Percentiles rank a stretch among this genome's conserved stretches.
Conservation (phyloP, 805 yeast species). For the Ogataea sp. region DNA sequence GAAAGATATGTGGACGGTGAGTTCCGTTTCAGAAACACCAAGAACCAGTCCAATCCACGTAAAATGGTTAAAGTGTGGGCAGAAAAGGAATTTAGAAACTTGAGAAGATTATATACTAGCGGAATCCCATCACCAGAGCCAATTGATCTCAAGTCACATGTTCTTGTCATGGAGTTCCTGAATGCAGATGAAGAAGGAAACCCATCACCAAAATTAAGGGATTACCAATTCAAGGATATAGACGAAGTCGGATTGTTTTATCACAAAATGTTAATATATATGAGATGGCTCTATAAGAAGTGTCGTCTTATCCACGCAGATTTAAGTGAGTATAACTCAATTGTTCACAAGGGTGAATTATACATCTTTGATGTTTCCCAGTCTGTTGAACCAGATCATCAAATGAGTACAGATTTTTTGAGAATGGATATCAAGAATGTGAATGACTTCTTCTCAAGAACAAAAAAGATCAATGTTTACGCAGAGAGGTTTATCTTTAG, state of each 20-base stretch:
- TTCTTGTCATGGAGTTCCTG: slow-evolving; percentile 88
- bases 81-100: slow-evolving; percentile 90
- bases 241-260: slow-evolving; percentile 64
- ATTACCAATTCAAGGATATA: slow-evolving; percentile 63
- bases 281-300: slow-evolving; percentile 79
- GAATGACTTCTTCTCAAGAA: slow-evolving; percentile 73
- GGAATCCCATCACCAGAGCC: slow-evolving; percentile 97
- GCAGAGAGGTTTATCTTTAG: slow-evolving; percentile 78
- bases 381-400: slow-evolving; percentile 96
- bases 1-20: slow-evolving; percentile 97
- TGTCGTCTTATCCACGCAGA: slow-evolving; percentile 96
- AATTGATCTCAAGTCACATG: slow-evolving; percentile 78
- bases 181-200: slow-evolving; percentile 74
- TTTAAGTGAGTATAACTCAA: slow-evolving; percentile 87
- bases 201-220: slow-evolving; percentile 87
- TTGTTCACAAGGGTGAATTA: slow-evolving; percentile 70
- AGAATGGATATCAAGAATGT: slow-evolving; percentile 97
- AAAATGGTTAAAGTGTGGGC: slow-evolving; percentile 99
- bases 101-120: slow-evolving; percentile 67
- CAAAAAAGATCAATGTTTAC: slow-evolving; percentile 65
- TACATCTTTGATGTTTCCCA: slow-evolving; percentile 96
- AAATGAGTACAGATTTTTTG: slow-evolving; percentile 88
- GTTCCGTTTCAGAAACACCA: slow-evolving; percentile 79
- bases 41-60: slow-evolving; percentile 84
- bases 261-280: slow-evolving; percentile 71